These are phyloP conservation scores for Calvatia gigantea DNA, from an alignment of 768 basidiomycete genomes.

Conservation along the genomic window DNA sequence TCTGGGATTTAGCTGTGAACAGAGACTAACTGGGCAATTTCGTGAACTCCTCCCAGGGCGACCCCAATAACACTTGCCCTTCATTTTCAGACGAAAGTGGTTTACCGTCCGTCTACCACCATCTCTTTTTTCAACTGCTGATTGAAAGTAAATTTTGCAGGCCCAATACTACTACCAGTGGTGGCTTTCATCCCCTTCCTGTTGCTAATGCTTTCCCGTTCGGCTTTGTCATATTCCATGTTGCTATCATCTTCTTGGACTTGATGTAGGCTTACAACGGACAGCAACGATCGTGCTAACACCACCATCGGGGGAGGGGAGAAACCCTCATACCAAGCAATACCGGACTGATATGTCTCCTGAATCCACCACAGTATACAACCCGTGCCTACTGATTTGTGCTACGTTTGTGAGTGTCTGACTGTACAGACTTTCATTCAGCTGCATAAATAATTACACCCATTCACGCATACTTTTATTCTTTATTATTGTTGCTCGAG, in stretches of 20 bases:
- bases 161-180: slow-evolving; percentile 40
- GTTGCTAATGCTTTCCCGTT: slow-evolving; percentile 35
- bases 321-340: no score
- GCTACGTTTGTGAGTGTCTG: no score
- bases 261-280: no score
- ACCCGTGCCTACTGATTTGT: no score
- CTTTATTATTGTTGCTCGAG: no score
- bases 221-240: slow-evolving; percentile 41
- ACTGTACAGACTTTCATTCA: no score
- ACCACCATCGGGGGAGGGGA: no score
- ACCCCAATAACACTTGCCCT: slow-evolving; percentile 52
- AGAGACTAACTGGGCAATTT: not conserved
- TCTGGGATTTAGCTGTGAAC: slow-evolving; percentile 20
- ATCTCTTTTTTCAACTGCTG: not conserved
- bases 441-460: no score
- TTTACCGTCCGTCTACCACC: slow-evolving; percentile 47
- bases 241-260: slow-evolving; percentile 27
- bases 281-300: no score
- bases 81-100: slow-evolving; percentile 70
- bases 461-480: no score
- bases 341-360: no score
- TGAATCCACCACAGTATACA: no score
- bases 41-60: slow-evolving; percentile 27
- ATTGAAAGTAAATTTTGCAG: slow-evolving; percentile 20
- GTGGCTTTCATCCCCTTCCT: slow-evolving; percentile 35